Base-by-base conservation (phyloP, 169 alveolate genomes). In the Eimeria falciformis region DNA sequence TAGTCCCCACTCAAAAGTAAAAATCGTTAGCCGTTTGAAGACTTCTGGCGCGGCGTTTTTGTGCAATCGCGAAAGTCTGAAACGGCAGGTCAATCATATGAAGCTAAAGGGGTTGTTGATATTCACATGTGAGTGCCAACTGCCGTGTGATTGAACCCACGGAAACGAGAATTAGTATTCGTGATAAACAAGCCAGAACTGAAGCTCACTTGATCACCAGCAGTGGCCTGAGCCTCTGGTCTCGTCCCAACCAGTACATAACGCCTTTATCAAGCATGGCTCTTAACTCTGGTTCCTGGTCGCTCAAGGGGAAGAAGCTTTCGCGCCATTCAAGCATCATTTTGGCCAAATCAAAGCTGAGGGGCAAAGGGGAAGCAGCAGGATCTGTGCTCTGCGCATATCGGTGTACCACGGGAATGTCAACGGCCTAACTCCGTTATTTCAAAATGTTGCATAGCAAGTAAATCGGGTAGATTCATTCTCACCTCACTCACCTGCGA, bases 211-310 rank as follows among this genome's bases (percentile, higher is more conserved):
- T 58, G 81, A 94, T 86, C 7, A 93, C 77, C 46, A 93, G 71
- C n/a, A 93, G 75, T n/a, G 96, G 96, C 55, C 96, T 78, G 50
- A 91, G 75, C n/a, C 79, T 83, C 40, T 68, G 47, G 82, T 95
- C 96, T 23, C 96, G 83, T 27, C 96, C 96, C 46, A 71, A 71
- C 96, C 96, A 95, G 77, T 94, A 95, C 77, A 95, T 94, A 0
- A 91, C 96, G 23, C 96, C 96, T 40, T 56, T 69, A 11, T 90
- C 89, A 43, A 95, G 83, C 56, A 93, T 90, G 27, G 83, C 65
- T 69, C 88, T 25, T 45, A 95, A 47, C 11, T 86, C 92, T 9
- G 43, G 56, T 46, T 95, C 96, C 45, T 29, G 47, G 58, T 93
- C 96, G 55, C 91, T 56, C 56, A 95, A 4, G 21, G 96, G 96